These are phyloP conservation scores for Bretziella fagacearum DNA, from an alignment of 2,329 filamentous ascomycete genomes.

Conservation along the genomic window DNA sequence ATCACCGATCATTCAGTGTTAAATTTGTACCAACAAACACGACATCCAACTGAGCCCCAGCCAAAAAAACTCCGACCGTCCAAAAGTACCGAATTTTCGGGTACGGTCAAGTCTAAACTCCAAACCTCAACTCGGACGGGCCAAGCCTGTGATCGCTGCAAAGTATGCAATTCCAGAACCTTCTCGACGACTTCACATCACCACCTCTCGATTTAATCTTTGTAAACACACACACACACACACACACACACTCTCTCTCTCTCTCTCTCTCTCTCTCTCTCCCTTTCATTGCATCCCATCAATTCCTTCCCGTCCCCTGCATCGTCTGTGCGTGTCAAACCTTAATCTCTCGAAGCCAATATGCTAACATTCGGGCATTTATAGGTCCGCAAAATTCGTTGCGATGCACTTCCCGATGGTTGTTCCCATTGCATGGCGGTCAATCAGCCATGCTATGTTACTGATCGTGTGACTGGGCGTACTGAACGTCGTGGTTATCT, in stretches of 20 bases:
- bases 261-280: too few species aligned
- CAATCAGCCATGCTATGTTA: conserved; percentile 64
- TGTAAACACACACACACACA: too few species aligned
- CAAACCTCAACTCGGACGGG: conserved; percentile 48
- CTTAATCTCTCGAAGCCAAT: not conserved
- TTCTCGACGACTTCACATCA: too few species aligned
- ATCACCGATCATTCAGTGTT: too few species aligned
- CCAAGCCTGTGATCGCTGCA: conserved; percentile 79
- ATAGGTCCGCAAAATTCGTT: conserved; percentile 65
- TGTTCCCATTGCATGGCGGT: conserved; percentile 69
- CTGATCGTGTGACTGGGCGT: conserved; percentile 70
- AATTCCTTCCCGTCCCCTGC: not conserved
- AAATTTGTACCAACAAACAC: too few species aligned
- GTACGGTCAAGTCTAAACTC: conserved; percentile 37
- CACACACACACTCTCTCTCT: too few species aligned
- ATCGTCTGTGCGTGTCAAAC: not conserved
- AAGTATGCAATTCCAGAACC: conserved; percentile 26
- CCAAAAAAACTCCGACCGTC: conserved; percentile 3
- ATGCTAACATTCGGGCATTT: not conserved
- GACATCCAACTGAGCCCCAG: not conserved
- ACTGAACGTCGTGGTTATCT: conserved; percentile 64
- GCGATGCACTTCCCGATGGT: conserved; percentile 62
- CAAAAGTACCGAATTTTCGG: conserved; percentile 30
- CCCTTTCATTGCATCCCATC: not conserved
- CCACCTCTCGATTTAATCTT: too few species aligned